Evolutionary conservation across 2,329 filamentous ascomycete species (phyloP).

Genomic region (Setomelanomma holmii): DNA sequence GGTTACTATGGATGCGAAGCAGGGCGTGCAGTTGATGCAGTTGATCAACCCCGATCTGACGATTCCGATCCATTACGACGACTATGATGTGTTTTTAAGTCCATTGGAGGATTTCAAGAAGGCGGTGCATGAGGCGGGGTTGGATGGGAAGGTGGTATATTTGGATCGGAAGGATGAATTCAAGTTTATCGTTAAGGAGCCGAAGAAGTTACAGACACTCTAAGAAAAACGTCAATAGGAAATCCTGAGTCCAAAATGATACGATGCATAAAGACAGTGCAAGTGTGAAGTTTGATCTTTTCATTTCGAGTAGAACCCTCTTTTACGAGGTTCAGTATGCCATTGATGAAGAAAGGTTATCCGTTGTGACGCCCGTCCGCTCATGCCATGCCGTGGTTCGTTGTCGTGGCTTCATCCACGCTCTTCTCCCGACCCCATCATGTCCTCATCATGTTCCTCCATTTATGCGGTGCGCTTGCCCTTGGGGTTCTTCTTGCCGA

Average conservation of each 20-base stretch:
- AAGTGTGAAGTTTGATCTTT: conserved; percentile 38
- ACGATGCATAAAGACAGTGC: too few species aligned
- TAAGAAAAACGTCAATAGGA: too few species aligned
- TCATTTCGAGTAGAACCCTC: conserved; percentile 36
- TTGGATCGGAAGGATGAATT: conserved; percentile 66
- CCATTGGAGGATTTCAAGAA: conserved; percentile 67
- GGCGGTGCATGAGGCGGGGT: conserved; percentile 60
- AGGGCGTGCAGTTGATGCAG: conserved; percentile 66
- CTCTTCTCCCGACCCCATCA: conserved; percentile 8
- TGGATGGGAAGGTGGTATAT: conserved; percentile 64
- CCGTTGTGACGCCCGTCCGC: conserved; percentile 41
- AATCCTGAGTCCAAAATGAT: too few species aligned
- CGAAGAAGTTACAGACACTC: conserved; percentile 13
- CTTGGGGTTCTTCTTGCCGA: conserved; percentile 69
- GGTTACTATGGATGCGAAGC: conserved; percentile 73
- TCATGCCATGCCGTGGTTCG: conserved; percentile 32
- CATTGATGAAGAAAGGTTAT: conserved; percentile 42
- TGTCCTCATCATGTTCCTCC: conserved; percentile 10
- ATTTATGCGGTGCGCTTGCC: conserved; percentile 55
- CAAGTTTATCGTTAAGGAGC: conserved; percentile 57
- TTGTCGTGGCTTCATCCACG: conserved; percentile 14
- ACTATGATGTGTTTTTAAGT: conserved; percentile 67
- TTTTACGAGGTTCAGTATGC: conserved; percentile 34
- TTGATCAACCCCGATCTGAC: conserved; percentile 67
- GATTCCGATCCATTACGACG: conserved; percentile 56